Evolutionary conservation across 768 basidiomycete species (phyloP), one percentile per base, ranked within the genome.

Genomic region (Termitomyces sp.): DNA sequence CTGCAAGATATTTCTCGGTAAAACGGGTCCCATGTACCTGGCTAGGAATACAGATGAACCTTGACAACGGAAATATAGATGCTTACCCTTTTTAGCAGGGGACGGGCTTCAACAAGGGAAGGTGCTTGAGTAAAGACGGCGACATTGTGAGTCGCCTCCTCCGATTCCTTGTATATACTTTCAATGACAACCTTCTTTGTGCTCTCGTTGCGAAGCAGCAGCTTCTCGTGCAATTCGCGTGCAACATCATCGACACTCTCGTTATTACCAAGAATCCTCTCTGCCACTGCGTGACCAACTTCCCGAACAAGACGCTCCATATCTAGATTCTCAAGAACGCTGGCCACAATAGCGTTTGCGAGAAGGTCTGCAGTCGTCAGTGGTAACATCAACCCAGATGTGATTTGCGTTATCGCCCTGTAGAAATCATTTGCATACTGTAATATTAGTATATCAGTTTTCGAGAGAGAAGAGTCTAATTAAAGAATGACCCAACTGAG

Each of bases 161-260:
- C 86, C 1, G 90, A 89, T 8, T 95, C 93, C 66, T 88, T 90
- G 75, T 98, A 98, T 68, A 98, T 98, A 63, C 92, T 95, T 71
- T 97, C 95, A 62, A 98, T 90, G 58, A 94, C 88, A 51, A 98
- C 88, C 72, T 95, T 93, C 79, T 97, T 98, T 57, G 96, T 98
- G 75, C 88, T 95, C 72, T 98, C 96, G 66, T 97, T 97, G 58
- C 96, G 82, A 53, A 98, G 79, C 13, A 95, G 73, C 5, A 98
- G 76, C 68, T 87, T 88, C 73, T 97, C 94, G 69, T 98, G 96
- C 32, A 98, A 77, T 73, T 97, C 95, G 36, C 86, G 83, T 13
- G 96, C 96, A 20, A 98, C 95, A 60, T 98, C 95, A 70, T 98
- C 96, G 20, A 98, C 95, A 66, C 90, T 95, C 72, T 97, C 91